These are phyloP conservation scores for Begonia loranthoides DNA, from an alignment of 306 rosid species.

Conservation along the genomic window DNA sequence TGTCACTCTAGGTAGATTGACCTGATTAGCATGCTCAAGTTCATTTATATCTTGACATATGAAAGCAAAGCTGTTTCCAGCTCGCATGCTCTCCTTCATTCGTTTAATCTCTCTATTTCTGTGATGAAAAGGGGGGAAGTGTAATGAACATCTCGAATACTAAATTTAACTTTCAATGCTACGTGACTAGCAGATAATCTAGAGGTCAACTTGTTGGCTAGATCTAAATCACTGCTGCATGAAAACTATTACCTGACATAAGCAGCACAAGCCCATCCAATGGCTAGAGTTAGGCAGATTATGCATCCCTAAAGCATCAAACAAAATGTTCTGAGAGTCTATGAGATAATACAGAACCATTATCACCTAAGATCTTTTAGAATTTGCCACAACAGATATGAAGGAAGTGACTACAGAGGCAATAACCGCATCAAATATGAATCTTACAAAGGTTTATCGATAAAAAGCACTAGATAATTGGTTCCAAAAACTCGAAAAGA, in stretches of 20 bases:
- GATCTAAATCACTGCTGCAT: not conserved
- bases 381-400: not conserved
- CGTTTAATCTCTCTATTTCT: slow-evolving; percentile 73
- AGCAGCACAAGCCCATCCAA: slow-evolving; percentile 85
- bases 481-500: no score
- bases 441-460: no score
- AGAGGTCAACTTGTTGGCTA: not conserved
- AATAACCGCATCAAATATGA: no score
- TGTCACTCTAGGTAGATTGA: slow-evolving; percentile 66
- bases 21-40: slow-evolving; percentile 81
- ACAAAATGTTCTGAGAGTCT: not conserved
- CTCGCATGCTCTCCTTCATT: slow-evolving; percentile 36
- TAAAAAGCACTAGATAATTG: no score
- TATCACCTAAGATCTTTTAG: no score
- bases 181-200: not conserved
- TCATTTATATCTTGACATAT: slow-evolving; percentile 61
- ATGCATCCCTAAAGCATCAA: slow-evolving; percentile 53
- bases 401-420: not conserved
- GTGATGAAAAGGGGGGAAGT: slow-evolving; percentile 1
- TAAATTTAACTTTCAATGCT: not conserved
- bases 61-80: slow-evolving; percentile 70
- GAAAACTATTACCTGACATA: slow-evolving; percentile 53
- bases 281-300: slow-evolving; percentile 56
- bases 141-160: not conserved
- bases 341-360: not conserved